These are phyloP conservation scores for Cladosporium sp. DNA, from an alignment of 2,329 filamentous ascomycete species.

Conservation along the genomic window DNA sequence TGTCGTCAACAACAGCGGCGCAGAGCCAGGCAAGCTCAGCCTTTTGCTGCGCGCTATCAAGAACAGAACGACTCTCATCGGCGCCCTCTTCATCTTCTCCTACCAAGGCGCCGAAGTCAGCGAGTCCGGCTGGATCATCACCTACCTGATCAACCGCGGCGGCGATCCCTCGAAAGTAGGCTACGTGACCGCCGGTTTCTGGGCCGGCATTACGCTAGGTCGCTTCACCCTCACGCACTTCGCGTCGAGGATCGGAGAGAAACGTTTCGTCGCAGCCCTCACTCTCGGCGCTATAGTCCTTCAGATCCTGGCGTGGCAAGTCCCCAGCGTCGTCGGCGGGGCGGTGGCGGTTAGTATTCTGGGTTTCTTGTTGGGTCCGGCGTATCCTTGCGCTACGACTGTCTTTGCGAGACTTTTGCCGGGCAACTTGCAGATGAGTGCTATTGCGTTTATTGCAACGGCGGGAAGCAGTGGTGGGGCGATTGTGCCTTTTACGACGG, in stretches of 20 bases:
- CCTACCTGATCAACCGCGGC: constrained; percentile 70
- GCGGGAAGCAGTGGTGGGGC: constrained; percentile 68
- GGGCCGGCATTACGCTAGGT: constrained; percentile 46
- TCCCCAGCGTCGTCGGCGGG: constrained; percentile 70
- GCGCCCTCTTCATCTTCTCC: constrained; percentile 76
- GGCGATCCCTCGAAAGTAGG: constrained; percentile 69
- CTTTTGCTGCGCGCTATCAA: constrained; percentile 48
- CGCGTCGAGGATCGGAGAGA: constrained; percentile 66
- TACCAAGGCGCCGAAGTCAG: constrained; percentile 84
- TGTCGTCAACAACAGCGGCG: constrained; percentile 18
- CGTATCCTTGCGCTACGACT: constrained; percentile 69
- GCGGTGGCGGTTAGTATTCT: constrained; percentile 56
- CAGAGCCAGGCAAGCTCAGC: constrained; percentile 42
- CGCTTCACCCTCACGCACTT: constrained; percentile 67
- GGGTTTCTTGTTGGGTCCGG: constrained; percentile 70
- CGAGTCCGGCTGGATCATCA: constrained; percentile 82
- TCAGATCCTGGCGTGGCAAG: constrained; percentile 72
- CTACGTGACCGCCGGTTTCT: constrained; percentile 70
- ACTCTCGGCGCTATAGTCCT: constrained; percentile 60
- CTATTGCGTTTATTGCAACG: constrained; percentile 64
- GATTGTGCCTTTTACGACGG: constrained; percentile 62
- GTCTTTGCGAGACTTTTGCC: constrained; percentile 60
- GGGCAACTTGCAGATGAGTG: constrained; percentile 56
- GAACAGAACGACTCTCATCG: constrained; percentile 62
- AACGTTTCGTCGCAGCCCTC: constrained; percentile 61